A percentile compares a stretch with the other conserved stretches of the same genome.
These are phyloP conservation scores for Pleurotus cornucopiae DNA, from an alignment of 768 basidiomycete genomes.

Conservation along the genomic window DNA sequence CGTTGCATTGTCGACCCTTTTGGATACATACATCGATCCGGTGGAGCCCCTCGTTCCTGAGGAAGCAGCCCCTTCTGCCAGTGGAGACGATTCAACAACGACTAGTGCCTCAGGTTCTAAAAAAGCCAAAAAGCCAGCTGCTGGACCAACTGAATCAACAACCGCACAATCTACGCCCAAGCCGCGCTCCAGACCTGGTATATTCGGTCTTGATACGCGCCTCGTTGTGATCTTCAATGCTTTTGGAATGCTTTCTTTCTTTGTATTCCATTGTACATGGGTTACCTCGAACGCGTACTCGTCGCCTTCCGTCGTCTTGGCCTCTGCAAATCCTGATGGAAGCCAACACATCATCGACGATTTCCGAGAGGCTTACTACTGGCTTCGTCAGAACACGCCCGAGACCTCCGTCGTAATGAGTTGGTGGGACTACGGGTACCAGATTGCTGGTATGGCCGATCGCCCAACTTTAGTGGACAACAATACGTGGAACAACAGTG, in stretches of 20 bases:
- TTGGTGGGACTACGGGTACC: conserved; percentile 99
- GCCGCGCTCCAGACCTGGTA: conserved; percentile 45
- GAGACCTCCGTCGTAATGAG: conserved; percentile 93
- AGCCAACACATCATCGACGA: conserved; percentile 95
- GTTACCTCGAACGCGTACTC: conserved; percentile 94
- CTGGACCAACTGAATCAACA: conserved; percentile 30
- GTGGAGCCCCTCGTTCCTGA: conserved; percentile 49
- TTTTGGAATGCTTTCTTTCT: conserved; percentile 76
- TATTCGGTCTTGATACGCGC: conserved; percentile 86
- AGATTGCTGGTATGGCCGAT: conserved; percentile 99
- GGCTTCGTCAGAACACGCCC: conserved; percentile 93
- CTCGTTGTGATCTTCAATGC: conserved; percentile 71
- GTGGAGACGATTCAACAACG: conserved; percentile 23
- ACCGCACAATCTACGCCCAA: conserved; percentile 18
- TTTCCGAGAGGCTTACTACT: conserved; percentile 99
- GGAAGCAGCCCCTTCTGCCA: conserved; percentile 20
- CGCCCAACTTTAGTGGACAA: conserved; percentile 95
- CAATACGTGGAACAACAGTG: conserved; percentile 99
- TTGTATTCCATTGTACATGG: conserved; percentile 96
- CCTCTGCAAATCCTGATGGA: conserved; percentile 76
- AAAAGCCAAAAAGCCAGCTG: conserved; percentile 52
- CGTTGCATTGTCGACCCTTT: conserved; percentile 80
- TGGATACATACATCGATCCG: conserved; percentile 90
- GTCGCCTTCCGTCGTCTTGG: conserved; percentile 93
- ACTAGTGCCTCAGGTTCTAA: conserved; percentile 32